phyloP scores from a whole-genome alignment of 257 asterid genomes.

The Ligustrum vulgare region DNA sequence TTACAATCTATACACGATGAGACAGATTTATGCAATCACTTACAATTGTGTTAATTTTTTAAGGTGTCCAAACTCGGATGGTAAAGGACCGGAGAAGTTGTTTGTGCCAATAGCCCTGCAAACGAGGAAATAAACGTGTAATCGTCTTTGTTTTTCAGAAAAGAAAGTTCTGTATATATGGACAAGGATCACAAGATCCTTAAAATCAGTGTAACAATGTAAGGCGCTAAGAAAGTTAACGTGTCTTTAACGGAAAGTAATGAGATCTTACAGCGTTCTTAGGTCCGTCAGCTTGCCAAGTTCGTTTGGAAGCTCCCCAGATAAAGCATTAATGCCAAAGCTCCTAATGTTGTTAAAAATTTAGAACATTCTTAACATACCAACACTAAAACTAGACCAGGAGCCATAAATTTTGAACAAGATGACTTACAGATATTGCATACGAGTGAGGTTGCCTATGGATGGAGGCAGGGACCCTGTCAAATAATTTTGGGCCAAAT shows the following conservation, averaged over 20 bases:
- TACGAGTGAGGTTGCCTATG: slow-evolving; percentile 25
- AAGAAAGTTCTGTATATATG: too few relatives aligned
- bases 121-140: background rate
- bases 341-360: slow-evolving; percentile 32
- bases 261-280: slow-evolving; percentile 42
- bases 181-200: too few relatives aligned
- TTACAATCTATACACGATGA: too few relatives aligned
- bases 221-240: too few relatives aligned
- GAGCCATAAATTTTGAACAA: background rate
- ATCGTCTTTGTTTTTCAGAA: too few relatives aligned
- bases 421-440: slow-evolving; percentile 31
- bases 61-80: slow-evolving; percentile 63
- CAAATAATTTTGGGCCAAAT: slow-evolving; percentile 33
- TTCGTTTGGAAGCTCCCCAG: slow-evolving; percentile 71
- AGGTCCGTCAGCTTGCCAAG: slow-evolving; percentile 60
- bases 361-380: background rate
- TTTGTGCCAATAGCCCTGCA: slow-evolving; percentile 55
- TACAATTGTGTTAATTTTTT: slow-evolving; percentile 53
- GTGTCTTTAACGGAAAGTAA: too few relatives aligned
- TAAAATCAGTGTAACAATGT: too few relatives aligned
- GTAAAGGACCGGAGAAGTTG: slow-evolving; percentile 80
- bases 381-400: background rate
- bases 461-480: slow-evolving; percentile 38
- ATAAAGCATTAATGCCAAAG: slow-evolving; percentile 56
- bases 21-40: too few relatives aligned